Evolutionary conservation across 495 filamentous ascomycete species (phyloP).

Genomic region (Entonaema liquescens): DNA sequence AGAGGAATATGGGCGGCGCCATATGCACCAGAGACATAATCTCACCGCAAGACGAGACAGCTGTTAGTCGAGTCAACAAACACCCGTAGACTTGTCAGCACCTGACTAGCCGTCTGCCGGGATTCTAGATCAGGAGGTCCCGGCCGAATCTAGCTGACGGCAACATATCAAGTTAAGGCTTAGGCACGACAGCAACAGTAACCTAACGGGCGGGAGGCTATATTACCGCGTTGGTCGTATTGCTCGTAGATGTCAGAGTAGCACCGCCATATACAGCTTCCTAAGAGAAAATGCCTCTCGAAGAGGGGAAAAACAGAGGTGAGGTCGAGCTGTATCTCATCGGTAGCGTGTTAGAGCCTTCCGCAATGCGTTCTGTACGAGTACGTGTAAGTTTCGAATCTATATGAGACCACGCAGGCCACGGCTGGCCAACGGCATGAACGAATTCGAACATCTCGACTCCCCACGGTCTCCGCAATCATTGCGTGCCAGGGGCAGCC

Average conservation of each 20-base stretch:
- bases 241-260: slow-evolving; percentile 13
- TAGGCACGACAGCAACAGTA: slow-evolving; percentile 15
- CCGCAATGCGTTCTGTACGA: slow-evolving; percentile 13
- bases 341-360: slow-evolving; percentile 21
- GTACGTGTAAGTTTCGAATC: slow-evolving; percentile 35
- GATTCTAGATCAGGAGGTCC: slow-evolving; percentile 36
- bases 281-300: slow-evolving; percentile 18
- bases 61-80: slow-evolving; percentile 27
- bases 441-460: slow-evolving; percentile 27
- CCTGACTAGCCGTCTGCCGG: slow-evolving; percentile 28
- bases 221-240: slow-evolving; percentile 21
- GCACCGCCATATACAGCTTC: slow-evolving; percentile 11
- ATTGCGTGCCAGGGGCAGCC: slow-evolving; percentile 38
- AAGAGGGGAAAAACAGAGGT: slow-evolving; percentile 1
- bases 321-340: slow-evolving; percentile 28
- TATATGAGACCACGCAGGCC: slow-evolving; percentile 37
- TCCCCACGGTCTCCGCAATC: slow-evolving; percentile 36
- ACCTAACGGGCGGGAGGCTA: slow-evolving; percentile 20
- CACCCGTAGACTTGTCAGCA: slow-evolving; percentile 33
- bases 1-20: slow-evolving; percentile 13
- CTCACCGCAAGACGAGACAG: slow-evolving; percentile 43
- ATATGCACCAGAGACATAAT: slow-evolving; percentile 29
- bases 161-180: not conserved
- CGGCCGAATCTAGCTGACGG: slow-evolving; percentile 30
- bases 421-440: slow-evolving; percentile 24